Conservation (phyloP, 345 rosid species). For the Sonneratia caseolaris region DNA sequence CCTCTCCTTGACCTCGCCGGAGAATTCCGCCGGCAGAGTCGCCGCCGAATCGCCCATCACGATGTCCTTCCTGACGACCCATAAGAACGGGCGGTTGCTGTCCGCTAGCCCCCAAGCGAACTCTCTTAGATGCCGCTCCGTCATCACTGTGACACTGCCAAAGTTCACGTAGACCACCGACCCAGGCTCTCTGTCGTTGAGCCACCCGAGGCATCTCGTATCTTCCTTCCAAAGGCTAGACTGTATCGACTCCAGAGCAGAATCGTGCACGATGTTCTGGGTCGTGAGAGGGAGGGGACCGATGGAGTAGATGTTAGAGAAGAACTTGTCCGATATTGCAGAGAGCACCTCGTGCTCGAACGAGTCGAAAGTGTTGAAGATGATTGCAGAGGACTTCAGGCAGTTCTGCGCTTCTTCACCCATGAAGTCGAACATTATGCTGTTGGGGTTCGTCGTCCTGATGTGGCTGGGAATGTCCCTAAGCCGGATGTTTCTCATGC, state of each 20-base stretch:
- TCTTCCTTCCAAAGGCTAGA: constrained; percentile 20
- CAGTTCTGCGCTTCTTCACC: constrained; percentile 7
- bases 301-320: constrained; percentile 7
- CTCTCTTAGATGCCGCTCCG: constrained; percentile 11
- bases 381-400: constrained; percentile 23
- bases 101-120: constrained; percentile 23
- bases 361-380: constrained; percentile 34
- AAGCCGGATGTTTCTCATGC: constrained; percentile 24
- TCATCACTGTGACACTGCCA: constrained; percentile 16
- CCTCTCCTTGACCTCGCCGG: constrained; percentile 1
- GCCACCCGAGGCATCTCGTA: constrained; percentile 15
- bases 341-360: constrained; percentile 23
- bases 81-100: constrained; percentile 12
- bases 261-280: constrained; percentile 6
- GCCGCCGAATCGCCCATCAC: constrained; percentile 7
- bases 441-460: constrained; percentile 17
- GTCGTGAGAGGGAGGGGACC: constrained; percentile 15
- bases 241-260: not conserved
- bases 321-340: constrained; percentile 11
- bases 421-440: constrained; percentile 24
- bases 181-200: constrained; percentile 9
- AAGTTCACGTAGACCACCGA: constrained; percentile 18
- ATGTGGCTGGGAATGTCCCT: constrained; percentile 38
- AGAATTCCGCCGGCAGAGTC: constrained; percentile 9
- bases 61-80: constrained; percentile 17